Evolutionary conservation across 768 basidiomycete genomes (phyloP).

Genomic region (Lentinus brumalis): DNA sequence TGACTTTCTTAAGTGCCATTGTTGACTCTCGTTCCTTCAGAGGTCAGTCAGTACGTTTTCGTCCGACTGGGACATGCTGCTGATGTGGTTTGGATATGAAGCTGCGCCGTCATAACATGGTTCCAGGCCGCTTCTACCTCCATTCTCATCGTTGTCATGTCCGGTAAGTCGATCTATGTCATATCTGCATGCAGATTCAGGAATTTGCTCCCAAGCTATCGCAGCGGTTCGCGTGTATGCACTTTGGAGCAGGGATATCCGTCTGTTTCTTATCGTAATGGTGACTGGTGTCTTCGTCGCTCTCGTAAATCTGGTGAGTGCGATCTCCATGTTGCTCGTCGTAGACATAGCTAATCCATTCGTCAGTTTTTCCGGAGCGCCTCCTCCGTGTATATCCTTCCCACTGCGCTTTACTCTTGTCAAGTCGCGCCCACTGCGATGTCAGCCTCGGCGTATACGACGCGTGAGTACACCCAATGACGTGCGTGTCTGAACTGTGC

Average conservation of each 20-base stretch:
- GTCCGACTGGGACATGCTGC: background rate
- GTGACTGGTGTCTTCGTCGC: slow-evolving; percentile 17
- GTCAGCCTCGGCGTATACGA: slow-evolving; percentile 1
- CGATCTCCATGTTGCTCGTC: background rate
- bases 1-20: background rate
- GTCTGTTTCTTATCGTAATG: slow-evolving; percentile 1
- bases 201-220: slow-evolving; percentile 2
- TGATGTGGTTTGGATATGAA: background rate
- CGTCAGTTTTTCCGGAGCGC: slow-evolving; percentile 12
- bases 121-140: background rate
- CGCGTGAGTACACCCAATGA: background rate
- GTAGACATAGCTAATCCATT: background rate
- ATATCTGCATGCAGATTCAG: background rate
- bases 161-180: background rate
- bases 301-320: slow-evolving; percentile 13
- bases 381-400: slow-evolving; percentile 3
- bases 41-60: background rate
- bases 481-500: background rate
- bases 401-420: slow-evolving; percentile 8
- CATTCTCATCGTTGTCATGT: background rate
- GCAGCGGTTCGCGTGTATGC: slow-evolving; percentile 22
- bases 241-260: slow-evolving; percentile 4
- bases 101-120: slow-evolving; percentile 11
- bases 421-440: slow-evolving; percentile 10
- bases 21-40: background rate